Percentiles rank a stretch among this genome's conserved stretches.
Evolutionary conservation across 1,139 yeast species (phyloP).

Genomic region (Meyerozyma elateridarum): DNA sequence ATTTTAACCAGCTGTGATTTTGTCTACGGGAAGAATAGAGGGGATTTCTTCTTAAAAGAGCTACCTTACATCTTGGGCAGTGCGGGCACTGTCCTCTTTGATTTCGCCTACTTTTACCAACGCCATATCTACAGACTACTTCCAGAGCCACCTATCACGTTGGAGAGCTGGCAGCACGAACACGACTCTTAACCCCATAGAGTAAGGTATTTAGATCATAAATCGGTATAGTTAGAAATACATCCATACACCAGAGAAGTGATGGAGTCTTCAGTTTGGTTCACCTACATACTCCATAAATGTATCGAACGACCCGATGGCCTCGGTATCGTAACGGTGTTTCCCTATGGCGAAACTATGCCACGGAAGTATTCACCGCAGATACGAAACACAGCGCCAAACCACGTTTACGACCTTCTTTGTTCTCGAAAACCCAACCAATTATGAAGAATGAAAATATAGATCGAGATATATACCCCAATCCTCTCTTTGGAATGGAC

Average conservation of each 20-base stretch:
- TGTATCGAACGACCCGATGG: too few relatives aligned
- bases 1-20: conserved; percentile 53
- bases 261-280: too few relatives aligned
- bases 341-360: too few relatives aligned
- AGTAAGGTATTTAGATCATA: conserved; percentile 23
- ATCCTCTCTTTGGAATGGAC: conserved; percentile 30
- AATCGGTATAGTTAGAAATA: too few relatives aligned
- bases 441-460: conserved; percentile 3
- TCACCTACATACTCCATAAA: too few relatives aligned
- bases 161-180: neutral
- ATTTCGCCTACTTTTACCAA: conserved; percentile 70
- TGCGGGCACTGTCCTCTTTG: conserved; percentile 81
- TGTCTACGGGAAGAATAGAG: conserved; percentile 26
- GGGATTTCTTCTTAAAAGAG: conserved; percentile 57
- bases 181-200: conserved; percentile 25
- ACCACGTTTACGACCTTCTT: conserved; percentile 1
- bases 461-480: conserved; percentile 22
- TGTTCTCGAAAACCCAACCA: conserved; percentile 1
- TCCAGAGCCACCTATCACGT: conserved; percentile 11
- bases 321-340: too few relatives aligned
- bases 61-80: conserved; percentile 83
- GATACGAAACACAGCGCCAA: too few relatives aligned
- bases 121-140: conserved; percentile 31
- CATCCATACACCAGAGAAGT: conserved; percentile 2
- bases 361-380: too few relatives aligned